phyloP scores from a whole-genome alignment of 164 flowering plant genomes.

The Nelumbo lutea region DNA sequence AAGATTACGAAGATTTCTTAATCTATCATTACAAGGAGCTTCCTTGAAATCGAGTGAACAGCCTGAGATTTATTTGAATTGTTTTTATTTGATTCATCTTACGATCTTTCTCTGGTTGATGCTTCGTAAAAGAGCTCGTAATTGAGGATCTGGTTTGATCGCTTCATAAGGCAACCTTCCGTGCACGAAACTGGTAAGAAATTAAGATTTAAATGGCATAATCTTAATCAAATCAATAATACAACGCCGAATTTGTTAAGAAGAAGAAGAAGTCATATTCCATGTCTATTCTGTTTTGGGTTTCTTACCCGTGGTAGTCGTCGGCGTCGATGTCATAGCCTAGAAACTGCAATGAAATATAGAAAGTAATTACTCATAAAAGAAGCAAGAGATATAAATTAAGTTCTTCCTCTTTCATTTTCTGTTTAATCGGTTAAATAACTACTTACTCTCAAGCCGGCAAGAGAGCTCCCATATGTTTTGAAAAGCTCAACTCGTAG shows the following conservation, averaged over 20 bases:
- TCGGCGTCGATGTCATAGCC: constrained; percentile 30
- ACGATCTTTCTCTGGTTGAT: constrained; percentile 73
- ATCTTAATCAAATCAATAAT: not conserved
- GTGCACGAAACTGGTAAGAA: constrained; percentile 70
- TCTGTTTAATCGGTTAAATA: not conserved
- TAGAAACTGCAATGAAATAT: constrained; percentile 15
- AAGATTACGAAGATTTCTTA: not conserved
- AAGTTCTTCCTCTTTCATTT: not conserved
- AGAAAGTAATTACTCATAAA: not conserved
- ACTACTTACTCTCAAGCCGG: constrained; percentile 89
- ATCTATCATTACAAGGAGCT: too few species aligned
- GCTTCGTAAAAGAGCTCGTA: constrained; percentile 52
- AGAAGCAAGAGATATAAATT: not conserved
- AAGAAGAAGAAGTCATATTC: not conserved
- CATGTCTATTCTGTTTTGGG: not conserved
- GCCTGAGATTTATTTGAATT: not conserved
- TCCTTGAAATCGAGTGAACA: not conserved
- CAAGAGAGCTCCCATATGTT: constrained; percentile 82
- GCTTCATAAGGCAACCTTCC: constrained; percentile 80
- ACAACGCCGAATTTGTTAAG: not conserved
- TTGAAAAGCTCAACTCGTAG: constrained; percentile 69
- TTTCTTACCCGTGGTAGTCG: constrained; percentile 30
- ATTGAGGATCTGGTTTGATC: constrained; percentile 57
- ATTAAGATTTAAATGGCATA: not conserved
- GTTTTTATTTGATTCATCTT: constrained; percentile 6